These are phyloP conservation scores for Globisporangium mamillatum DNA, from an alignment of 352 stramenopile species.

Conservation along the genomic window DNA sequence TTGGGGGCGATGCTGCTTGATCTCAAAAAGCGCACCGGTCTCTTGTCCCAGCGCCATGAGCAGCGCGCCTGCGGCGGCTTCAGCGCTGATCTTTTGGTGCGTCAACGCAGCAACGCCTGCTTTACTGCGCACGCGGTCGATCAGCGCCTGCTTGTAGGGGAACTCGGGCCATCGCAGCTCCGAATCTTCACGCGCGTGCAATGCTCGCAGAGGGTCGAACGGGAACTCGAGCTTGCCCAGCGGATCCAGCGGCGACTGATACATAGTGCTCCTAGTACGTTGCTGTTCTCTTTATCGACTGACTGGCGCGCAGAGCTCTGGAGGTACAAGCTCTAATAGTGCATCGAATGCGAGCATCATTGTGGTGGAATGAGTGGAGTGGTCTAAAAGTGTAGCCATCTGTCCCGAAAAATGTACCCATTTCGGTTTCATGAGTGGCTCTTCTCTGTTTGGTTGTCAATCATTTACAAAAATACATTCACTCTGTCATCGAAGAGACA, in stretches of 20 bases:
- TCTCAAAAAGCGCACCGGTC: constrained; percentile 37
- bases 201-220: constrained; percentile 49
- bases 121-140: constrained; percentile 50
- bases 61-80: constrained; percentile 48
- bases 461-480: background rate
- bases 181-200: constrained; percentile 45
- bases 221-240: constrained; percentile 40
- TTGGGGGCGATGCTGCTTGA: constrained; percentile 29
- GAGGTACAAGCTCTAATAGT: background rate
- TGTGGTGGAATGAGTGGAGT: background rate
- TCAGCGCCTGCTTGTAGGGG: constrained; percentile 65
- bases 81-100: constrained; percentile 23
- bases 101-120: constrained; percentile 15
- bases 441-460: constrained; percentile 12
- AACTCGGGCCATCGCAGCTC: constrained; percentile 56
- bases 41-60: constrained; percentile 46
- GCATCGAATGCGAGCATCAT: background rate
- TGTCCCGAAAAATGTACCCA: background rate
- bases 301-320: background rate
- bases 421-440: background rate
- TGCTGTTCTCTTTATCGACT: background rate
- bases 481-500: background rate
- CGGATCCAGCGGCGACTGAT: constrained; percentile 41
- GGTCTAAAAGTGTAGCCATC: constrained; percentile 8
- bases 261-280: constrained; percentile 26